phyloP scores from a whole-genome alignment of 2,329 filamentous ascomycete genomes.

The Calonectria crousiana region DNA sequence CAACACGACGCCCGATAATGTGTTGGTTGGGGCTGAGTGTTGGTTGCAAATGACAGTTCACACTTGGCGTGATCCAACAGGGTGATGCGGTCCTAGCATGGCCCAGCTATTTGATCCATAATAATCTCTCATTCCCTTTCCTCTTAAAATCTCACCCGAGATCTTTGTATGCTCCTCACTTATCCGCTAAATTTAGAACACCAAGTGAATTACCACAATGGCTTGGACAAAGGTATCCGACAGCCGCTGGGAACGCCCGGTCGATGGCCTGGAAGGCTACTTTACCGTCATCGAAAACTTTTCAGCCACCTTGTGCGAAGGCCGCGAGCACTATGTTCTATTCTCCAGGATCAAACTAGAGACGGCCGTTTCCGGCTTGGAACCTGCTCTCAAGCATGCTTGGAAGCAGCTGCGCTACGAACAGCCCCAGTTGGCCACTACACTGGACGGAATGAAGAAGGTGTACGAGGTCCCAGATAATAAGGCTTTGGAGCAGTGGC shows the following conservation, averaged over 20 bases:
- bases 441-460: slow-evolving; percentile 31
- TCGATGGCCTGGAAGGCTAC: slow-evolving; percentile 28
- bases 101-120: background rate
- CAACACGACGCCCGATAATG: background rate
- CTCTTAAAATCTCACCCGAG: background rate
- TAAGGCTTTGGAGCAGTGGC: slow-evolving; percentile 33
- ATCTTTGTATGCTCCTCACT: background rate
- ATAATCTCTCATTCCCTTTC: background rate
- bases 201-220: background rate
- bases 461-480: slow-evolving; percentile 36
- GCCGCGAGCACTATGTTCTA: slow-evolving; percentile 26
- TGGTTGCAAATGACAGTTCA: background rate
- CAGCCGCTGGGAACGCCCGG: slow-evolving; percentile 29
- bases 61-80: background rate
- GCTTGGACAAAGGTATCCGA: background rate
- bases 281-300: slow-evolving; percentile 19
- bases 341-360: slow-evolving; percentile 23
- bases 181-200: background rate
- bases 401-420: slow-evolving; percentile 43
- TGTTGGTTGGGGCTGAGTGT: background rate
- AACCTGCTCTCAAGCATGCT: slow-evolving; percentile 32
- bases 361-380: slow-evolving; percentile 16
- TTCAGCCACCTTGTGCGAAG: slow-evolving; percentile 15
- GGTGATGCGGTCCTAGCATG: background rate
- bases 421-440: slow-evolving; percentile 39